A percentile compares a stretch with the other conserved stretches of the same genome.
Conservation (phyloP, 2,329 filamentous ascomycete genomes). For the Beauveria varroae region DNA sequence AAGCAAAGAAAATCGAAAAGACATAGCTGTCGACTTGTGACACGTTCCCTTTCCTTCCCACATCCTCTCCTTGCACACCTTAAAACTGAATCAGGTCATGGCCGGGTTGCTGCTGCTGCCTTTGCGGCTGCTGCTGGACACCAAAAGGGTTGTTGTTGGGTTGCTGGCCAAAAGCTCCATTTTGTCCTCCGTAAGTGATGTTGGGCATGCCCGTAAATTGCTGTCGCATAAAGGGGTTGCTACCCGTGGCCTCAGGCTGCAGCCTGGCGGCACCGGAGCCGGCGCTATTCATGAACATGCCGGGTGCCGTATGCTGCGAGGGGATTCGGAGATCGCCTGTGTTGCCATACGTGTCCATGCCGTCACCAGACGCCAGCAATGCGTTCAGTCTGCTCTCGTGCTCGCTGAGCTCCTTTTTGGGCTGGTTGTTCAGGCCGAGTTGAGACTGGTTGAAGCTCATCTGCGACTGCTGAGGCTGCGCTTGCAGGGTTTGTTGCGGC, state of each 20-base stretch:
- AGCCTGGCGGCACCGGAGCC: slow-evolving; percentile 70
- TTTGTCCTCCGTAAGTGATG: slow-evolving; percentile 43
- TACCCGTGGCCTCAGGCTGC: slow-evolving; percentile 64
- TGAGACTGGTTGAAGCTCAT: slow-evolving; percentile 12
- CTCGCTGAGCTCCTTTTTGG: slow-evolving; percentile 50
- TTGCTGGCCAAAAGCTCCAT: slow-evolving; percentile 43
- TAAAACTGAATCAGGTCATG: slow-evolving; percentile 60
- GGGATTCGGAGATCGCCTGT: slow-evolving; percentile 94
- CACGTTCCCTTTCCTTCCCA: background rate
- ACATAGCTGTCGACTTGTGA: slow-evolving; percentile 2
- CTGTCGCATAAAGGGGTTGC: slow-evolving; percentile 81
- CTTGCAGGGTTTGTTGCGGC: slow-evolving; percentile 26
- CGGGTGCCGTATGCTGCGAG: slow-evolving; percentile 90
- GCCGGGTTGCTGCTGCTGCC: slow-evolving; percentile 40
- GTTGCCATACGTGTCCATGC: slow-evolving; percentile 95
- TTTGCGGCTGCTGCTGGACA: slow-evolving; percentile 34
- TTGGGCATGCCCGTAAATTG: slow-evolving; percentile 75
- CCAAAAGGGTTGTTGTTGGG: slow-evolving; percentile 52
- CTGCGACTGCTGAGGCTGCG: slow-evolving; percentile 30
- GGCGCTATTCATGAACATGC: slow-evolving; percentile 93
- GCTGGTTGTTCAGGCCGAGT: slow-evolving; percentile 17
- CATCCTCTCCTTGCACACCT: background rate
- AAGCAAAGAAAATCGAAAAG: slow-evolving; percentile 5
- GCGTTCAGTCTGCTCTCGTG: slow-evolving; percentile 75
- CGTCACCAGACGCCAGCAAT: slow-evolving; percentile 78